These are phyloP conservation scores for Vanderwaltozyma polyspora DNA, from an alignment of 805 yeast genomes.

Conservation along the genomic window DNA sequence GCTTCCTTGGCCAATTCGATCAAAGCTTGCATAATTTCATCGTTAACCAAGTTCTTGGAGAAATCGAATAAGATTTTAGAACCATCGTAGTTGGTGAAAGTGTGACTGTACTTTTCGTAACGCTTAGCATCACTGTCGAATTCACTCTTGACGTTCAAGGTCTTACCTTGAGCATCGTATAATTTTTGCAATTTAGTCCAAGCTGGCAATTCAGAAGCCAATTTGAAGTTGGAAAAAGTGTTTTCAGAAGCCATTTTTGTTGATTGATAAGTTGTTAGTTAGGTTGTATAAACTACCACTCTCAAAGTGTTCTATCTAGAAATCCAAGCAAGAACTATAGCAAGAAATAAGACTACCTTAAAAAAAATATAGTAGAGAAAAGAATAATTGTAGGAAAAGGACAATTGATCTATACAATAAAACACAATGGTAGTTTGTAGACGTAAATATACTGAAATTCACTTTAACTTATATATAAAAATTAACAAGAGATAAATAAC, in stretches of 20 bases:
- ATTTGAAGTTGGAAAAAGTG: slow-evolving; percentile 36
- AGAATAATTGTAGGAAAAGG: not conserved
- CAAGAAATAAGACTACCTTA: not conserved
- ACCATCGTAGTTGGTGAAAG: slow-evolving; percentile 75
- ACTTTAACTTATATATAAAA: too few species aligned
- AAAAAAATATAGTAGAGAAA: not conserved
- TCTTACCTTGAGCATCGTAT: slow-evolving; percentile 59
- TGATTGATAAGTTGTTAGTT: too few species aligned
- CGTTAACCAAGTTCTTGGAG: slow-evolving; percentile 88
- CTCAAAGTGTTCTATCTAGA: too few species aligned
- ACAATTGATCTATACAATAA: too few species aligned
- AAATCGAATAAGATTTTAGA: slow-evolving; percentile 87
- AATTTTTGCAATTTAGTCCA: slow-evolving; percentile 70
- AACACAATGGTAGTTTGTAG: too few species aligned
- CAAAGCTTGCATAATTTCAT: slow-evolving; percentile 59
- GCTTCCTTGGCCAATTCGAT: slow-evolving; percentile 82
- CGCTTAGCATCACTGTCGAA: slow-evolving; percentile 66
- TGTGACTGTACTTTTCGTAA: slow-evolving; percentile 63
- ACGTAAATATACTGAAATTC: too few species aligned
- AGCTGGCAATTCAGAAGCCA: slow-evolving; percentile 66
- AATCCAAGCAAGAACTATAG: not conserved
- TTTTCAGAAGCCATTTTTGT: slow-evolving; percentile 1
- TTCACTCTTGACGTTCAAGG: slow-evolving; percentile 64
- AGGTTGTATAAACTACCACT: too few species aligned
- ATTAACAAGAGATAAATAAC: too few species aligned